phyloP scores from a whole-genome alignment of 164 flowering plant genomes.

The Pachysandra terminalis region DNA sequence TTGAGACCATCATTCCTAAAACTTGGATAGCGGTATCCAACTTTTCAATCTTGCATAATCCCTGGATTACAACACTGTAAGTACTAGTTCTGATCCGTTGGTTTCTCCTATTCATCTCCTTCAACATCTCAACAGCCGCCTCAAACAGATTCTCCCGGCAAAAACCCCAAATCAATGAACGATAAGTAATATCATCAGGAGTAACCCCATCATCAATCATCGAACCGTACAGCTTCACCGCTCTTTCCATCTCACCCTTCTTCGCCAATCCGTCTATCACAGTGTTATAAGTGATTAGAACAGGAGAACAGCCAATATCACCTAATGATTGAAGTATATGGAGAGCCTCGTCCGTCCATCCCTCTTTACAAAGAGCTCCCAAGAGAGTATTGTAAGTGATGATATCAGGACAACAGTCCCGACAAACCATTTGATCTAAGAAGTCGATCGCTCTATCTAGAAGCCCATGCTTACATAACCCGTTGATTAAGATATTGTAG shows the following conservation, averaged over 20 bases:
- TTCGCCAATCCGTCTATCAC: conserved; percentile 68
- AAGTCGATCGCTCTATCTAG: conserved; percentile 70
- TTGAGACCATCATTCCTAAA: conserved; percentile 55
- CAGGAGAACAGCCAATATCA: conserved; percentile 43
- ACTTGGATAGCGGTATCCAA: conserved; percentile 64
- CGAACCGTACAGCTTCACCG: conserved; percentile 39
- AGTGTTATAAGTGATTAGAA: conserved; percentile 61
- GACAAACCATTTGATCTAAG: conserved; percentile 51
- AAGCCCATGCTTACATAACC: conserved; percentile 63
- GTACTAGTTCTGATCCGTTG: conserved; percentile 33
- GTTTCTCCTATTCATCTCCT: conserved; percentile 47
- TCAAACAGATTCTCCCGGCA: conserved; percentile 41
- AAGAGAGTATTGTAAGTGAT: conserved; percentile 78
- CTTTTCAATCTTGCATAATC: conserved; percentile 49
- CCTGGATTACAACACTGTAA: conserved; percentile 46
- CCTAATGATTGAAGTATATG: conserved; percentile 40
- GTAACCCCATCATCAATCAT: conserved; percentile 49
- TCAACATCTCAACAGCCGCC: conserved; percentile 57
- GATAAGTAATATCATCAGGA: conserved; percentile 75
- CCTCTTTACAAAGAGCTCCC: conserved; percentile 64
- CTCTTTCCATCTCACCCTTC: conserved; percentile 54
- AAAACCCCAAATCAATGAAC: conserved; percentile 60
- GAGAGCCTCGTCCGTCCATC: conserved; percentile 58
- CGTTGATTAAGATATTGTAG: conserved; percentile 76
- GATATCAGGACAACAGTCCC: conserved; percentile 55